Evolutionary conservation across 352 stramenopile genomes (phyloP), one percentile per base, ranked within the genome.

Genomic region (Blastocystis sp.): DNA sequence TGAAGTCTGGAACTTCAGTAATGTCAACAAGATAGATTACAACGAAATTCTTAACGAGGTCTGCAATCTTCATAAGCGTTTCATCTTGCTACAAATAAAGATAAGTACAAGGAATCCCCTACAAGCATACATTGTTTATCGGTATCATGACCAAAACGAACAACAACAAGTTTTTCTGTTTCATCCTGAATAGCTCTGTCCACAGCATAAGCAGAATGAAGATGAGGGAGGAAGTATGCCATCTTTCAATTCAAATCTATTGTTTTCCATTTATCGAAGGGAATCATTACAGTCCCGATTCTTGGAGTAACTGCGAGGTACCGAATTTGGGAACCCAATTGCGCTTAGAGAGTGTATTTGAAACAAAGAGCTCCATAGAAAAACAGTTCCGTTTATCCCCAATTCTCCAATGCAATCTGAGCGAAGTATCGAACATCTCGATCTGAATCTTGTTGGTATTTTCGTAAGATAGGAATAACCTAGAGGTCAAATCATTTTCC

Each of bases 1-100:
- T 99, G 89, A 99, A 99, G 89, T 99, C 96, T 7, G 96, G 96
- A 65, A 99, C 96, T 88, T 96, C 91, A 27, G 92, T 93, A 52
- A 95, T 93, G 89, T 96, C 93, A 3, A 97, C 96, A 16, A 98
- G 91, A 89, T 98, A 99, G 74, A 99, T 95, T 16, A 95, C 95
- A 4, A 95, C 95, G 90, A 98, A 99, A 89, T 99, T 98, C 91
- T 98, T 98, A 49, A 99, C 95, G 88, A 98, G 95, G 88, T 99
- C 96, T 51, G 95, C 95, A 57, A 98, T 92, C 89, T 81, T 90
- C 71, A 51, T 59, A 29, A 75, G 69, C 12, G 81, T 78, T 39
- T 87, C 58, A 37, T 89, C 87, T 73, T 87, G 85, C 52, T 88
- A 85, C 4, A 73, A 21, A 9, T 74, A 42, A 69, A 24, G 19